Percentiles rank a stretch among this genome's conserved stretches.
phyloP scores from a whole-genome alignment of 768 basidiomycete species.

The Solioccasus polychromus region DNA sequence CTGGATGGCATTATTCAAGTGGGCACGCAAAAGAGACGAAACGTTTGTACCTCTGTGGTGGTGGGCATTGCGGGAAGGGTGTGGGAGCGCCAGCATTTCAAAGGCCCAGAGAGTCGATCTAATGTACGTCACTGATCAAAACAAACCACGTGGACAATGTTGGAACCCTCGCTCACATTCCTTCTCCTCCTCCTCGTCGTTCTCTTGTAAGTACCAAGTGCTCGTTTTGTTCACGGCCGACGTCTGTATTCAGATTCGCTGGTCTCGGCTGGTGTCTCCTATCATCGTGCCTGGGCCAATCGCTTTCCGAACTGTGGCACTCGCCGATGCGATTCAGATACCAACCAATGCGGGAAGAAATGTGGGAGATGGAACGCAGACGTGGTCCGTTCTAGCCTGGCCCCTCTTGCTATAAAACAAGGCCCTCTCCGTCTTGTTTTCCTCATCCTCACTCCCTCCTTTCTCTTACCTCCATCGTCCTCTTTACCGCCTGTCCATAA shows the following conservation, averaged over 20 bases:
- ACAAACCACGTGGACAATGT: background rate
- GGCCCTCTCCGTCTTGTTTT: background rate
- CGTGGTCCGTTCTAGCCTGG: conserved; percentile 26
- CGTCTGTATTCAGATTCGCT: conserved; percentile 36
- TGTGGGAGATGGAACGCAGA: conserved; percentile 61
- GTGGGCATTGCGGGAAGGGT: no score
- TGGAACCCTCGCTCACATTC: conserved; percentile 28
- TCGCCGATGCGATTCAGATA: conserved; percentile 32
- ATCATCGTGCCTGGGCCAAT: conserved; percentile 61
- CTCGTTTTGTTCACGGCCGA: background rate
- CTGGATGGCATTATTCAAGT: conserved; percentile 1
- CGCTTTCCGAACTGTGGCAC: conserved; percentile 49
- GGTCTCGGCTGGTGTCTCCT: conserved; percentile 63
- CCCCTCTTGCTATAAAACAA: conserved; percentile 20
- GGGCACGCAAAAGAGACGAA: background rate
- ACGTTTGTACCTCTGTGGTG: conserved; percentile 14
- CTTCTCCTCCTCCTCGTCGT: conserved; percentile 46
- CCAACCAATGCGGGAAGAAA: conserved; percentile 43
- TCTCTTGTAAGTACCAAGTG: conserved; percentile 39
- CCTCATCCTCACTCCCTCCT: conserved; percentile 14
- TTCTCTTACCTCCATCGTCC: conserved; percentile 2
- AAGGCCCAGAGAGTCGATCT: no score
- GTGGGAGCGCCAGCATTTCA: no score
- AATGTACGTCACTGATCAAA: no score
- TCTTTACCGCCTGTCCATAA: conserved; percentile 6